Conservation (phyloP, 805 yeast species). For the Zygosaccharomyces siamensis region DNA sequence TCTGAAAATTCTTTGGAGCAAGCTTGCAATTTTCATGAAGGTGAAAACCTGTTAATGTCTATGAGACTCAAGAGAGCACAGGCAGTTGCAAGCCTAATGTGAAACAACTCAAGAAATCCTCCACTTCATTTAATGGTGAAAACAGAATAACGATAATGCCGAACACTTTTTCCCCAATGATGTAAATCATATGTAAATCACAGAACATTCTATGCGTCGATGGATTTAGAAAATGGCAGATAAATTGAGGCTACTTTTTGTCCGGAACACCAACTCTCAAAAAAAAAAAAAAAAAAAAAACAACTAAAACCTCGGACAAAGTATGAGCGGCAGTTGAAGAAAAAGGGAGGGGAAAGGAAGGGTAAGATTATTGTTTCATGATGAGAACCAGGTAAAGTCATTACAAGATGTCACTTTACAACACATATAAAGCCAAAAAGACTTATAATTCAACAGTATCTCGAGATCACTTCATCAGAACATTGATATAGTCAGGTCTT, state of each 20-base stretch:
- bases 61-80: conserved; percentile 3
- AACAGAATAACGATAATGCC: too few species aligned
- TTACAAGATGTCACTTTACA: background rate
- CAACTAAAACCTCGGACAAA: background rate
- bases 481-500: background rate
- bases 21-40: conserved; percentile 9
- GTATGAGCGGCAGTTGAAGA: conserved; percentile 2
- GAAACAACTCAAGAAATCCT: background rate
- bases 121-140: too few species aligned
- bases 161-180: background rate
- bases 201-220: background rate
- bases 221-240: background rate
- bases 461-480: background rate
- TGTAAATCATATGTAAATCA: background rate
- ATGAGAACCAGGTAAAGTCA: background rate
- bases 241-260: background rate
- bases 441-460: background rate
- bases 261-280: background rate
- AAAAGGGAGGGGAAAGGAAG: background rate
- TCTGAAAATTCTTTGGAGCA: conserved; percentile 8
- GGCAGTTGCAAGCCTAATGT: background rate
- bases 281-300: background rate
- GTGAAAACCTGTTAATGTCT: conserved; percentile 7
- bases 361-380: background rate
- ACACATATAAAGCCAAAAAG: background rate